A percentile compares a stretch with the other conserved stretches of the same genome.
Conservation (phyloP, 1,284 basidiomycete genomes). For the Testicularia cyperi region DNA sequence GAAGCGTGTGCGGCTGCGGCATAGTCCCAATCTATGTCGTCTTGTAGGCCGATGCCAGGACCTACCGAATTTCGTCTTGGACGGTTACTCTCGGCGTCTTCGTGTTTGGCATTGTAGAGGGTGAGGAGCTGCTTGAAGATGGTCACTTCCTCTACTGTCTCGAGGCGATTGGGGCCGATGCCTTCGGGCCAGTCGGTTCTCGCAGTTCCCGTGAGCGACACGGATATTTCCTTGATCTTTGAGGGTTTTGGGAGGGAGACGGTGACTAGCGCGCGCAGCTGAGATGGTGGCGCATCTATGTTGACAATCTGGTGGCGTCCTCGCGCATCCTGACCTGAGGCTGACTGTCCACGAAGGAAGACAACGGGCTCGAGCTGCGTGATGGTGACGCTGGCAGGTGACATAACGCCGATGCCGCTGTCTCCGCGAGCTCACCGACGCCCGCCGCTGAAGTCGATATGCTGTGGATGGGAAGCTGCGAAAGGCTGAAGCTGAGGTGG, state of each 20-base stretch:
- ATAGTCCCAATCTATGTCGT: constrained; percentile 62
- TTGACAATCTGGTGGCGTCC: constrained; percentile 43
- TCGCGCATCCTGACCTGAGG: constrained; percentile 41
- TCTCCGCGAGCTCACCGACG: no score
- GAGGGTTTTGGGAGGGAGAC: constrained; percentile 79
- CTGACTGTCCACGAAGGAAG: constrained; percentile 52
- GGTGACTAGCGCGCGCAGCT: constrained; percentile 83
- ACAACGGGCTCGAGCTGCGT: constrained; percentile 54
- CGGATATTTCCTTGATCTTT: constrained; percentile 79
- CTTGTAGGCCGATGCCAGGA: constrained; percentile 66
- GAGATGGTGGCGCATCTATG: constrained; percentile 68
- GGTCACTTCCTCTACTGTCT: constrained; percentile 77
- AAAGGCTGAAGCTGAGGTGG: no score
- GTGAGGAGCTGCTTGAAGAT: constrained; percentile 74
- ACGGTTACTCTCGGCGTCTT: constrained; percentile 1
- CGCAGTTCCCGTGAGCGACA: constrained; percentile 73
- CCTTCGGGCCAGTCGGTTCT: constrained; percentile 81
- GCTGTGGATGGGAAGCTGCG: no score
- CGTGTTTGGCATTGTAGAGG: constrained; percentile 66
- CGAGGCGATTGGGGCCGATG: constrained; percentile 75
- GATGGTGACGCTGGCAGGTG: constrained; percentile 36
- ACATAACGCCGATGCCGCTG: constrained; percentile 7
- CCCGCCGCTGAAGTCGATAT: no score
- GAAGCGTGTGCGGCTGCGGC: constrained; percentile 13
- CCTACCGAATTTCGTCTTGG: constrained; percentile 74